Evolutionary conservation across 352 stramenopile genomes (phyloP), one percentile per base, ranked within the genome.

Genomic region (Thalassiosira pacifica): DNA sequence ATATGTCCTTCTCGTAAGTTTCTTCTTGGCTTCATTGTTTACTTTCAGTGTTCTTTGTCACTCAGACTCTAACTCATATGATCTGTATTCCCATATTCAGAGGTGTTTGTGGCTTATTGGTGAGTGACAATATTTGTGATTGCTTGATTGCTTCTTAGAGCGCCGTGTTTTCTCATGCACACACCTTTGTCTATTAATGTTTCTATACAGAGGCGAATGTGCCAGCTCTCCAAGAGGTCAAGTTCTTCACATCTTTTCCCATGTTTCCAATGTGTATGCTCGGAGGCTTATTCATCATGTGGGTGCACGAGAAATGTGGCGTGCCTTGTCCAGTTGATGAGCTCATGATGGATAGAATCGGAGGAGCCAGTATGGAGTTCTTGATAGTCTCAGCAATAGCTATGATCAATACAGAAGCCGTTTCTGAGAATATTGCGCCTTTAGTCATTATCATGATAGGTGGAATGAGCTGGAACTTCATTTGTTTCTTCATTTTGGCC

Each of bases 401-500:
- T 27, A 27, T 61, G 52, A 61, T 61, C 52, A 61, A 61, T 61
- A 61, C 52, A 27, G 52, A 61, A 8, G 52, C 52, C 18, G 52
- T 61, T 5, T 9, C 6, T n/a, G 52, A 61, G 6, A 61, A 61
- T 27, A 61, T 61, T n/a, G 52, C 52, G 9, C 60, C 34, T 70
- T 24, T 72, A 19, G 13, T 72, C 19, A 72, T 57, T 34, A 72
- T 60, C 37, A 72, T 72, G 19, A 57, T 72, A 32, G 64, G 37
- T 3, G 37, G 64, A 32, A 72, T 72, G 64, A 60, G 18, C 29
- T 72, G 64, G 64, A 72, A 72, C n/a, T 72, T 72, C 22, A 18
- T 70, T 27, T 53, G 29, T 27, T 70, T 70, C 61, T 70, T 70
- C 19, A 19, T 68, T n/a, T 26, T 52, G 10, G 60, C 60, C 22